Evolutionary conservation across 306 rosid genomes (phyloP), one percentile per base, ranked within the genome.

Genomic region (Gleditsia sinensis): DNA sequence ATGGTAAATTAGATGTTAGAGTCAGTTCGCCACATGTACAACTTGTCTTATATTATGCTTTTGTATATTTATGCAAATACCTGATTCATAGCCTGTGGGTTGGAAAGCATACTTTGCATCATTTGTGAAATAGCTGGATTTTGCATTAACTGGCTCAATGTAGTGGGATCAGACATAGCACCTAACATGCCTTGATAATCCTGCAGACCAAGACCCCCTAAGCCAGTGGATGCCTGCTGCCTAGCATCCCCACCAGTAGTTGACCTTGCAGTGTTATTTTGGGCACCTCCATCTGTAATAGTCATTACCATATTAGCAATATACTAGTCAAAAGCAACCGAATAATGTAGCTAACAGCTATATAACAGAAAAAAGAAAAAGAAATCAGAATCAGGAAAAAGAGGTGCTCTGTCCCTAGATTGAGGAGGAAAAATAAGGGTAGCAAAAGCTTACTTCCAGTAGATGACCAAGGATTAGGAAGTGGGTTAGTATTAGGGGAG

Each of bases 391-490:
- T 11, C 25, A 21, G 21, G 21, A 59, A 64, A 53, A 50, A 2
- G 40, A 27, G 25, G 17, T 10, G 64, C 71, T 36, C 50, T 32
- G 67, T 72, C 33, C 20, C 34, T 20, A 34, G 25, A 55, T 45
- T 54, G 36, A 37, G 57, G 63, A 37, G 51, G 78, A 7, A 74
- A 76, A 65, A 69, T 13, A 54, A 23, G 12, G 10, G 58, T 48
- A 67, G 56, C 54, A 50, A 53, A 74, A 71, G 48, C 91, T 82
- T 86, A 89, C 96, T 55, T 60, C 90, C 86, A 70, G 90, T 56
- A 34, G 90, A 42, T 68, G 83, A 67, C 96, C 97, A 92, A 62
- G 97, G 97, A 86, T 92, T 92, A 43, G 97, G 97, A 75, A 92
- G 97, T 1, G 97, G 97, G 55, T 88, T 88, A n/a, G 93, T 88